Base-by-base conservation (phyloP, 129 eudicot genomes). In the Flaveria bidentis region DNA sequence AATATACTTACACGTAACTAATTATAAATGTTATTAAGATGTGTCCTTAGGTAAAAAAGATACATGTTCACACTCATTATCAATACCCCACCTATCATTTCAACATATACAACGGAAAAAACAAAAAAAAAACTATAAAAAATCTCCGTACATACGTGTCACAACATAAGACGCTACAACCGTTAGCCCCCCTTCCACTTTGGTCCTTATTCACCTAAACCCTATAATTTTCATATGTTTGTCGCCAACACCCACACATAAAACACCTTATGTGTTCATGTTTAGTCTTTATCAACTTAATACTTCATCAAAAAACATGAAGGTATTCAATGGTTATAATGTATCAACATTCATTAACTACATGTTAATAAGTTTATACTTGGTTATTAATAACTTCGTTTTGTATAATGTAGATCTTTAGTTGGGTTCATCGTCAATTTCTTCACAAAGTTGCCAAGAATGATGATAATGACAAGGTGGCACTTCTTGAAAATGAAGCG, bases 351-450 rank as follows among this genome's bases (percentile, higher is more conserved):
- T 69, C 28, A 12, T 56, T 69, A 45, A 7, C 26, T 57, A 45
- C 41, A 9, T 6, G 49, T 58, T 45, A 36, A 16, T 10, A 63
- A 28, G 44, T 25, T 62, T 25, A 62, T 15, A 30, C 17, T n/a
- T 44, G 17, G 28, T 14, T n/a, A 57, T 20, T 57, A 20, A 57
- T 57, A 3, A 20, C 52, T 66, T 50, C 28, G 23, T 39, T 49
- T 67, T 63, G 9, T 46, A 18, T 77, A 12, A 6, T 42, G 56
- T 80, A 89, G 96, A 87, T 89, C 80, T 87, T 89, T 80, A 78
- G 76, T 46, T 89, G 96, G 96, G 87, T 89, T 70, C 88, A 85
- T 64, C 85, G 90, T 45, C 78, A 58, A 30, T 87, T 89, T 85
- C 78, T 68, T 76, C 79, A 81, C 26, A 88, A 75, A 28, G 74